A percentile compares a stretch with the other conserved stretches of the same genome.
Conservation (phyloP, 2,329 filamentous ascomycete species). For the Chaetomiaceae sp. region DNA sequence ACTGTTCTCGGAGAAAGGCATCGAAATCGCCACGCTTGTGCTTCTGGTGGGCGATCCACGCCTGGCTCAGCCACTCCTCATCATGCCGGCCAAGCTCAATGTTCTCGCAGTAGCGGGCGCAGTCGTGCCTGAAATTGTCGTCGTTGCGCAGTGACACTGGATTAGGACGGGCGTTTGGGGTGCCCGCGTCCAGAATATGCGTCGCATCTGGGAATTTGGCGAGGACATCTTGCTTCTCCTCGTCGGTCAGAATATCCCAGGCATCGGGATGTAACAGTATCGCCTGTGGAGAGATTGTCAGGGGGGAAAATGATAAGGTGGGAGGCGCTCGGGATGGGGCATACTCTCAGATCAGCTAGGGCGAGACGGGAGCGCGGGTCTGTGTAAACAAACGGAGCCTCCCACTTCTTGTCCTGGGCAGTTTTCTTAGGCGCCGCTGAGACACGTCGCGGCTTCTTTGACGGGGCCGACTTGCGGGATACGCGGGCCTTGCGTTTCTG, state of each 20-base stretch:
- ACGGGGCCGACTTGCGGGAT: conserved; percentile 2
- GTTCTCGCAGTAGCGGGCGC: conserved; percentile 39
- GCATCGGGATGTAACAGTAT: conserved; percentile 35
- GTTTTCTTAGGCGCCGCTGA: conserved; percentile 22
- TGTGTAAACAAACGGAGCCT: conserved; percentile 32
- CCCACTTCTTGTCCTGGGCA: conserved; percentile 26
- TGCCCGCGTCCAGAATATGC: conserved; percentile 31
- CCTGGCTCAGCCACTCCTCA: conserved; percentile 47
- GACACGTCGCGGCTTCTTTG: conserved; percentile 18
- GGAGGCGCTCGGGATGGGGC: too few relatives aligned
- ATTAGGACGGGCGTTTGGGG: conserved; percentile 33
- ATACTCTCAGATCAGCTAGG: conserved; percentile 25
- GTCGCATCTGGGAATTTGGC: conserved; percentile 34
- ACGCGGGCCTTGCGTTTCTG: conserved; percentile 15
- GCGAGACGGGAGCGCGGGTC: conserved; percentile 34
- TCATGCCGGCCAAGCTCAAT: conserved; percentile 47
- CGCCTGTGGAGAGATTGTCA: conserved; percentile 26
- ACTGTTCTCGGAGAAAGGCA: conserved; percentile 40
- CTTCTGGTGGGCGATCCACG: conserved; percentile 47
- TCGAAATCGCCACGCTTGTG: conserved; percentile 48
- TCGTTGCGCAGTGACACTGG: conserved; percentile 35
- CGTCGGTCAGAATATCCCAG: conserved; percentile 34
- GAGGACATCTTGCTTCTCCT: conserved; percentile 33
- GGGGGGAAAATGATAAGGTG: too few relatives aligned
- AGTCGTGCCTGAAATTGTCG: conserved; percentile 41